phyloP scores from a whole-genome alignment of 352 stramenopile genomes.

The Globisporangium carolinianum region DNA sequence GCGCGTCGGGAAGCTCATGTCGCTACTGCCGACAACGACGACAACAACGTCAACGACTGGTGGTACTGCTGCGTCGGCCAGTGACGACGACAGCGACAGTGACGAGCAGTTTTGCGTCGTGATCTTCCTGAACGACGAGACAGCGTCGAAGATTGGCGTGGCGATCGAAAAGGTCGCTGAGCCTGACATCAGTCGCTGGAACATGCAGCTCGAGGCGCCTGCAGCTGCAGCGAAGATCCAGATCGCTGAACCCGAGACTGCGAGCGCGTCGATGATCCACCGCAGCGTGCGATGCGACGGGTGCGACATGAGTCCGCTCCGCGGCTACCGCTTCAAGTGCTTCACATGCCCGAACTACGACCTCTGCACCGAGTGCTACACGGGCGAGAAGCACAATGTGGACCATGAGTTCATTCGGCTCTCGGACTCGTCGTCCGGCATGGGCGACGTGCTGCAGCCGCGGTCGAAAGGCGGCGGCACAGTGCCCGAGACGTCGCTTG shows the following conservation, averaged over 20 bases:
- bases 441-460: constrained; percentile 49
- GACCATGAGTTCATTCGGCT: constrained; percentile 70
- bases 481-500: constrained; percentile 37
- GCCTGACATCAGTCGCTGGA: constrained; percentile 31
- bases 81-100: not conserved
- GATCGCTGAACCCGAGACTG: constrained; percentile 15
- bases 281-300: constrained; percentile 73
- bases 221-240: constrained; percentile 3
- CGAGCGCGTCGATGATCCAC: constrained; percentile 32
- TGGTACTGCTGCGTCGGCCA: not conserved
- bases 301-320: constrained; percentile 62
- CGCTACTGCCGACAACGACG: constrained; percentile 1
- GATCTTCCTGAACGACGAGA: constrained; percentile 41
- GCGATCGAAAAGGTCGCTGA: constrained; percentile 27
- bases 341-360: constrained; percentile 74
- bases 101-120: constrained; percentile 28
- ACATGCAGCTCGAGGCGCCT: constrained; percentile 7
- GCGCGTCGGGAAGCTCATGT: constrained; percentile 20
- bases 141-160: constrained; percentile 35
- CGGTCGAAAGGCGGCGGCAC: constrained; percentile 46
- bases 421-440: constrained; percentile 27
- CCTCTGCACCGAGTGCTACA: constrained; percentile 61
- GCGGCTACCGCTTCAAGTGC: constrained; percentile 72
- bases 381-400: constrained; percentile 43
- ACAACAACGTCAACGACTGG: no score